Evolutionary conservation across 2,329 filamentous ascomycete species (phyloP).

Genomic region (Trichophyton schoenleinii): DNA sequence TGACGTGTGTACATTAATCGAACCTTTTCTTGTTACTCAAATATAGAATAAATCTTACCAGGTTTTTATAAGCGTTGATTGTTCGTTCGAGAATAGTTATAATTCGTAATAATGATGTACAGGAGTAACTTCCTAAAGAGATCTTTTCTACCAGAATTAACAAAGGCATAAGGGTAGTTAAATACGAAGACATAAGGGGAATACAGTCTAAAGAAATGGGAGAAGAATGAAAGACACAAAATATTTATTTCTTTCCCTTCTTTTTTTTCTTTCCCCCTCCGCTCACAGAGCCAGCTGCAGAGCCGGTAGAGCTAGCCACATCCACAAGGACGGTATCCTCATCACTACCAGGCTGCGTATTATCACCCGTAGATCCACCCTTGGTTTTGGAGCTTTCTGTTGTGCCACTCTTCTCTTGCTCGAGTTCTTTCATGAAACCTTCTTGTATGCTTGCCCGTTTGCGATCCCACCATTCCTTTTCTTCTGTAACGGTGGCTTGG

Average conservation of each 20-base stretch:
- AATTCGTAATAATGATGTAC: conserved; percentile 4
- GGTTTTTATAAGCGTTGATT: neutral
- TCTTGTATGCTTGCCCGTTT: conserved; percentile 59
- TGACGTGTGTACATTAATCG: too few relatives aligned
- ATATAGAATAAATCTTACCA: neutral
- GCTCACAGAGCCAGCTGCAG: conserved; percentile 15
- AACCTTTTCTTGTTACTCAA: neutral
- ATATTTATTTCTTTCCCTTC: conserved; percentile 34
- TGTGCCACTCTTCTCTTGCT: conserved; percentile 20
- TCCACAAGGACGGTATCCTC: conserved; percentile 73
- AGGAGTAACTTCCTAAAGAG: neutral
- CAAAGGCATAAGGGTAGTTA: neutral
- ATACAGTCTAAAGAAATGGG: neutral
- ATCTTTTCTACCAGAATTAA: neutral
- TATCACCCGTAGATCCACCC: conserved; percentile 12
- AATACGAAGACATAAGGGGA: neutral
- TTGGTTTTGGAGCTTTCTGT: conserved; percentile 11
- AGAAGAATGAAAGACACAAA: neutral
- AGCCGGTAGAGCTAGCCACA: conserved; percentile 35
- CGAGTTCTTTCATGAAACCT: conserved; percentile 75
- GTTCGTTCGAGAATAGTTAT: neutral
- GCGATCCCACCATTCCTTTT: conserved; percentile 90
- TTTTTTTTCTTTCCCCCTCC: conserved; percentile 34
- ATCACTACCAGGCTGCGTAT: conserved; percentile 41
- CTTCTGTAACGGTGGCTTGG: conserved; percentile 54